Conservation (phyloP, 805 yeast species). For the Ogataea minuta region DNA sequence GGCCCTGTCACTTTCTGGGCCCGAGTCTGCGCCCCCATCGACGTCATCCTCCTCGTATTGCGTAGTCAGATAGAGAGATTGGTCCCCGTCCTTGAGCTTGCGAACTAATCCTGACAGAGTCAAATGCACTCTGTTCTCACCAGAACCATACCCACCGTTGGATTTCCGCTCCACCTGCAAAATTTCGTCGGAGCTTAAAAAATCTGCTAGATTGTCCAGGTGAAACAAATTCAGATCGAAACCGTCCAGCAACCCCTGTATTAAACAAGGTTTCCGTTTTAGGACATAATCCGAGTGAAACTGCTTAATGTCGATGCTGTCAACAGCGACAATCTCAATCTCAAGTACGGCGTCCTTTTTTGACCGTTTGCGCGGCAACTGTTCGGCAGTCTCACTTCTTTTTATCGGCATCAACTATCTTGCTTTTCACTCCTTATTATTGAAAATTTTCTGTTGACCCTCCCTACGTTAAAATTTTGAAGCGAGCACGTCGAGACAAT, state of each 20-base stretch:
- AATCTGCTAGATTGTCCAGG: constrained; percentile 35
- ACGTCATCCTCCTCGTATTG: constrained; percentile 56
- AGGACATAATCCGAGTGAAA: constrained; percentile 42
- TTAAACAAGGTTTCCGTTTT: constrained; percentile 49
- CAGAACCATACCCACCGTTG: constrained; percentile 68
- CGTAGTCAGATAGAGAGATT: constrained; percentile 60
- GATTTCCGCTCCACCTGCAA: constrained; percentile 59
- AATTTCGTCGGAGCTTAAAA: constrained; percentile 28
- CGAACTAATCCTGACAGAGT: constrained; percentile 47
- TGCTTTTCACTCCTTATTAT: no score
- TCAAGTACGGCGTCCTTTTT: background rate
- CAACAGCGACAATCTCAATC: constrained; percentile 9
- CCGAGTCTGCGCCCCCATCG: constrained; percentile 28
- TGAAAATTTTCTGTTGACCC: no score
- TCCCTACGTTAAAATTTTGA: no score
- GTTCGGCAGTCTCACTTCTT: constrained; percentile 1
- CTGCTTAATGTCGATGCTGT: constrained; percentile 18
- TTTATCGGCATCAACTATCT: background rate
- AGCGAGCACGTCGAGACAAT: no score
- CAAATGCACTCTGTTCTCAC: constrained; percentile 51
- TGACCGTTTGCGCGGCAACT: background rate
- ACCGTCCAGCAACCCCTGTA: constrained; percentile 38
- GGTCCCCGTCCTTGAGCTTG: constrained; percentile 42
- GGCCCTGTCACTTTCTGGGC: no score
- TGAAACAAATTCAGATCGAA: constrained; percentile 36